phyloP scores from a whole-genome alignment of 352 stramenopile genomes.

The Phytophthora boehmeriae region DNA sequence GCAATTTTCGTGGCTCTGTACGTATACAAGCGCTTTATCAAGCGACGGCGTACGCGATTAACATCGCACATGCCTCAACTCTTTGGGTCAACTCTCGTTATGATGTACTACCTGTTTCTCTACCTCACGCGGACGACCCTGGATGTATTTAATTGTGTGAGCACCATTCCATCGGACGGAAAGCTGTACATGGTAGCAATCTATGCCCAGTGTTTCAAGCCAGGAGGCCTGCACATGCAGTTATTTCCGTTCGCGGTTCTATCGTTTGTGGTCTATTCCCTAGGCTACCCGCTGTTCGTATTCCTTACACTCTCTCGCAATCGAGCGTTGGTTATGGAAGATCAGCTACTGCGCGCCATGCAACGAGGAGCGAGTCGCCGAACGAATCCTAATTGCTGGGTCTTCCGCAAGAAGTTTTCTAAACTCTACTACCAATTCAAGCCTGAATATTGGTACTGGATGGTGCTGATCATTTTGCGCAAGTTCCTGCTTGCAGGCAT shows the following conservation, averaged over 20 bases:
- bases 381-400: conserved; percentile 75
- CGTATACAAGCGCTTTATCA: conserved; percentile 59
- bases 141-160: conserved; percentile 81
- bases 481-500: conserved; percentile 76
- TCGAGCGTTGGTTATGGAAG: conserved; percentile 63
- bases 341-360: conserved; percentile 68
- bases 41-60: conserved; percentile 54
- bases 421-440: conserved; percentile 91
- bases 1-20: conserved; percentile 59
- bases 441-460: conserved; percentile 81
- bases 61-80: conserved; percentile 71
- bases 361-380: conserved; percentile 53
- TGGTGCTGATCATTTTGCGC: conserved; percentile 78
- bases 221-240: conserved; percentile 57
- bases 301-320: conserved; percentile 66
- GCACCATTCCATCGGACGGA: conserved; percentile 65
- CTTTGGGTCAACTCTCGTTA: conserved; percentile 74
- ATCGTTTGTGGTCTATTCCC: conserved; percentile 70
- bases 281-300: conserved; percentile 78
- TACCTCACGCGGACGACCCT: conserved; percentile 78
- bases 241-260: conserved; percentile 70
- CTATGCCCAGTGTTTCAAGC: conserved; percentile 67
- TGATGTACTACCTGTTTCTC: conserved; percentile 87
- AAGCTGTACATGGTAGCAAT: conserved; percentile 78
- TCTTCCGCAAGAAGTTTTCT: conserved; percentile 77